Evolutionary conservation across 2,329 filamentous ascomycete genomes (phyloP), one percentile per base, ranked within the genome.

Genomic region (Plectosphaerella cucumerina): DNA sequence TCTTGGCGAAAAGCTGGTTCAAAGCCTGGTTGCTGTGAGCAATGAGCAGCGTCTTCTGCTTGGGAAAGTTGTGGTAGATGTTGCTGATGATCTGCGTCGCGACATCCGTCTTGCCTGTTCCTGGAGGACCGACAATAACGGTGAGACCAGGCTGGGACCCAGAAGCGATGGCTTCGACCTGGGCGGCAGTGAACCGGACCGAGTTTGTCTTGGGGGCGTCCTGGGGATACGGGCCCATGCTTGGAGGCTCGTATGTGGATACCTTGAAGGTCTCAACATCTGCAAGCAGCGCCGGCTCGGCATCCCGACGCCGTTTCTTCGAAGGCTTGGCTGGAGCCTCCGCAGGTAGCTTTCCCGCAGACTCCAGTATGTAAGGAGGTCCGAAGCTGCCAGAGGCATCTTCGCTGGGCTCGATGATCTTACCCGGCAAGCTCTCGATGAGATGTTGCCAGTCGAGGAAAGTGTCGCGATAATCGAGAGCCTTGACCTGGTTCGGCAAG

Each of bases 51-150:
- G 94, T 99, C 60, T 90, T 87, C 68, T 99, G 91, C 56, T 86
- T 78, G 8, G 94, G 92, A 65, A 97, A 99, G 70, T 97, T 96
- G 74, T 97, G 93, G 65, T 99, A 99, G 60, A 99, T 88, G 67
- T 97, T 97, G 74, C 90, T 97, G 71, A 99, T 99, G 65, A 97
- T 95, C 68, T 99, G 94, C 5, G 93, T 97, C 45, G 91, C 92
- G 49, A 99, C 94, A 69, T 99, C 94, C n/a, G 94, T 99, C 75
- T 99, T 99, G 56, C 95, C 94, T 6, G 94, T 99, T 50, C 94
- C 94, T 8, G 94, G 94, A 49, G 94, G 94, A 1, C 94, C 94
- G 55, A 99, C 90, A 59, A 99, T 87, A 45, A 99, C 82, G 1
- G 93, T 97, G 48, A 99, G 77, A 18, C 95, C 94, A 34, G 94